Evolutionary conservation across 805 yeast species (phyloP), one percentile per base, ranked within the genome.

Genomic region (Lipomyces spencermartinsiae): DNA sequence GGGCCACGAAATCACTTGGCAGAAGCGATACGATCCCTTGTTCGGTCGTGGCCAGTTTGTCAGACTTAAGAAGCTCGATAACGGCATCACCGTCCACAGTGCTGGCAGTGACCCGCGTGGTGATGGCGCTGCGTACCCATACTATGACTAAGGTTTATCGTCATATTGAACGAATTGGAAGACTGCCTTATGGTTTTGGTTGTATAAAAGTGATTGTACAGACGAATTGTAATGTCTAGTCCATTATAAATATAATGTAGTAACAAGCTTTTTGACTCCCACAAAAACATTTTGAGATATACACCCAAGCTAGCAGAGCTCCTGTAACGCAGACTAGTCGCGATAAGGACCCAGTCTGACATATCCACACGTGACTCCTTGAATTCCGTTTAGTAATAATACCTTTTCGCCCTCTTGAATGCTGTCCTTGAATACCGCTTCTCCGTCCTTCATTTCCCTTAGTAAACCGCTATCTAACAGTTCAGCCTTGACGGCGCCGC

Each of bases 71-170:
- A 71, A 69, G 53, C 61, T 59, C 16, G 76, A 78, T n/a, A 73
- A 78, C 33, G 85, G 84, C 1, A 72, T 75, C 14, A 76, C 84
- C 51, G 82, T 87, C 1, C 88, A 85, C 76, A 80, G 88, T 53
- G 96, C 86, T 10, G 97, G 96, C 1, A 86, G 90, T 64, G 97
- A 91, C 72, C 84, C 82, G n/a, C 82, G 97, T 63, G 96, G 93
- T n/a, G 97, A 91, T 76, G 96, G 96, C 7, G 89, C 90, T 1
- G 88, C 94, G 57, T 10, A 70, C 63, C 72, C 72, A 5, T 69
- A 61, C 59, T 62, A 57, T 51, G 59, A 59, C 37, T 68, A 66
- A 62, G 46, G 19, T 33, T 34, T 12, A 56, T 39, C 16, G 4
- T 25, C 29, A 16, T 43, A 9, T 43, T 16, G 9, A 43, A 43